A percentile compares a stretch with the other conserved stretches of the same genome.
Conservation (phyloP, 2,329 filamentous ascomycete genomes). For the Colletotrichum sp. region DNA sequence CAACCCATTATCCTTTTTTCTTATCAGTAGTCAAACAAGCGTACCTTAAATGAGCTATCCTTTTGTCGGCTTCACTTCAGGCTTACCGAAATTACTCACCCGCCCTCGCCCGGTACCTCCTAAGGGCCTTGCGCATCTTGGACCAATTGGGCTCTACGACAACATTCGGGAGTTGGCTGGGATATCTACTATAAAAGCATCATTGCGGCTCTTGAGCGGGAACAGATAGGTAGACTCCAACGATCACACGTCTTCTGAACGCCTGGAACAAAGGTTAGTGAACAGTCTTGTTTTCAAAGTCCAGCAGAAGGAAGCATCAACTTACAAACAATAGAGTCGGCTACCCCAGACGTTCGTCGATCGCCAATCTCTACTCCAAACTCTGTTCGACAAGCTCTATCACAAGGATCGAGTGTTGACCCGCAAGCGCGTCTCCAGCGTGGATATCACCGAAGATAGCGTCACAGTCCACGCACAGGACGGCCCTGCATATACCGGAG, state of each 20-base stretch:
- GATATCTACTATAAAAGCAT: neutral
- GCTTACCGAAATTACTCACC: too few relatives aligned
- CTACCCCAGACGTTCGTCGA: constrained; percentile 39
- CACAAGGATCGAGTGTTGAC: constrained; percentile 27
- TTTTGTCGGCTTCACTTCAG: too few relatives aligned
- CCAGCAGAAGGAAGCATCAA: too few relatives aligned
- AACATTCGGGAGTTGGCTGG: constrained; percentile 24
- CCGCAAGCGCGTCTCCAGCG: neutral
- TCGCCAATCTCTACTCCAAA: constrained; percentile 35
- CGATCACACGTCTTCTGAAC: neutral
- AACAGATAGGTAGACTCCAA: constrained; percentile 20
- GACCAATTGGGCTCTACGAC: constrained; percentile 48
- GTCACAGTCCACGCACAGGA: constrained; percentile 33
- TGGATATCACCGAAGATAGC: neutral
- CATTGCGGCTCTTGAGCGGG: neutral
- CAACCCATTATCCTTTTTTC: too few relatives aligned
- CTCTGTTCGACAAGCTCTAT: constrained; percentile 35
- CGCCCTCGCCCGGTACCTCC: too few relatives aligned
- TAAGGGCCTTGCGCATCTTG: constrained; percentile 45
- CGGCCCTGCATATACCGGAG: constrained; percentile 32
- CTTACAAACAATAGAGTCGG: constrained; percentile 19
- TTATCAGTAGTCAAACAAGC: too few relatives aligned
- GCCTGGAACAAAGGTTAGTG: neutral
- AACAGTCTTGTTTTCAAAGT: too few relatives aligned
- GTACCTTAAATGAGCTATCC: too few relatives aligned